Percentiles rank a stretch among this genome's conserved stretches.
Evolutionary conservation across 2,329 filamentous ascomycete genomes (phyloP).

Genomic region (Trichoderma endophyticum): DNA sequence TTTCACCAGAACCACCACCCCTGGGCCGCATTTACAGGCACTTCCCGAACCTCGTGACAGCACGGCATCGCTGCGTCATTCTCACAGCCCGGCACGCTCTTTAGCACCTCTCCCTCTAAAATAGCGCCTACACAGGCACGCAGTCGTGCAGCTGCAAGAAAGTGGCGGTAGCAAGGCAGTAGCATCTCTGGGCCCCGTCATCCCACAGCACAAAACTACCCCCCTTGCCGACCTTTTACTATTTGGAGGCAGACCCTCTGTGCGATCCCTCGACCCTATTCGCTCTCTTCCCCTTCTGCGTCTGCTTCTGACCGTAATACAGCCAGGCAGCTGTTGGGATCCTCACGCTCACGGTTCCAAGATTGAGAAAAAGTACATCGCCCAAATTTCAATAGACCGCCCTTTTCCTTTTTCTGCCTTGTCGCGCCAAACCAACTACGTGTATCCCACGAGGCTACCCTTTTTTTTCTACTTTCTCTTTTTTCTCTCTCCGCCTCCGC

Average conservation of each 20-base stretch:
- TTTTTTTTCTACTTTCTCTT: not conserved
- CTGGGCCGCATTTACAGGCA: not conserved
- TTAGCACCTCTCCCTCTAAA: slow-evolving; percentile 7
- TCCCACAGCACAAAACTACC: not conserved
- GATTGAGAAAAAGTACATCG: slow-evolving; percentile 3
- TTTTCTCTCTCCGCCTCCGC: slow-evolving; percentile 14
- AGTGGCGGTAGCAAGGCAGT: slow-evolving; percentile 16
- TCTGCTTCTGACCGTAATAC: slow-evolving; percentile 17
- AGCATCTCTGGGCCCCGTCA: slow-evolving; percentile 8
- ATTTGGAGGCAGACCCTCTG: slow-evolving; percentile 17
- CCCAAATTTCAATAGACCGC: slow-evolving; percentile 18
- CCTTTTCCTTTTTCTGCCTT: slow-evolving; percentile 16
- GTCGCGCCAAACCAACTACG: slow-evolving; percentile 7
- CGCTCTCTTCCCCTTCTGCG: slow-evolving; percentile 10
- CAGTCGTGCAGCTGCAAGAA: slow-evolving; percentile 14
- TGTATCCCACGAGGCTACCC: slow-evolving; percentile 14
- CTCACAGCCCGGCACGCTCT: slow-evolving; percentile 10
- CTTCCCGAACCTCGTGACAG: not conserved
- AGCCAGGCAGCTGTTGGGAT: slow-evolving; percentile 20
- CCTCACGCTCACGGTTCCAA: slow-evolving; percentile 7
- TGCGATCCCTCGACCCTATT: slow-evolving; percentile 19
- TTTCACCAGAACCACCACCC: not conserved
- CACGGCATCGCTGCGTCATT: not conserved
- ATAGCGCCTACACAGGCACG: slow-evolving; percentile 10
- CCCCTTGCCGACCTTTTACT: slow-evolving; percentile 3